Evolutionary conservation across 768 basidiomycete species (phyloP).

Genomic region (Trichaptum fuscoviolaceum): DNA sequence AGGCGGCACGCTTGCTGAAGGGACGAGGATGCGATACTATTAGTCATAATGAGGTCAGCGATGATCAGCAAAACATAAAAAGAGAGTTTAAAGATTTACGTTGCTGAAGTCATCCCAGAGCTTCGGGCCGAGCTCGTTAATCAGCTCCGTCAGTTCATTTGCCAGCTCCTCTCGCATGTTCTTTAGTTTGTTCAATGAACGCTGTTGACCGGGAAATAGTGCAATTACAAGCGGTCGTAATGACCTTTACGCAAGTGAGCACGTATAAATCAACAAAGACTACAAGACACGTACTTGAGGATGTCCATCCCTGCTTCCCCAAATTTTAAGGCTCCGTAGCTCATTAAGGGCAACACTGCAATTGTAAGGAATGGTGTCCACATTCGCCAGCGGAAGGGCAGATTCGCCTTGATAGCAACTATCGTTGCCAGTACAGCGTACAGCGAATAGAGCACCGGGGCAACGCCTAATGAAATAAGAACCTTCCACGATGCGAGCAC

Average conservation of each 20-base stretch:
- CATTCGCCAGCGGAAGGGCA: slow-evolving; percentile 57
- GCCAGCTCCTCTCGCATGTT: slow-evolving; percentile 67
- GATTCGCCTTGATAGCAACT: slow-evolving; percentile 61
- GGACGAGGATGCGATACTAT: slow-evolving; percentile 75
- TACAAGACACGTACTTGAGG: slow-evolving; percentile 66
- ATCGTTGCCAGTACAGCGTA: slow-evolving; percentile 79
- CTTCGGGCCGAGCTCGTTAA: slow-evolving; percentile 85
- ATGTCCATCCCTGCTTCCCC: slow-evolving; percentile 98
- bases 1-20: slow-evolving; percentile 81
- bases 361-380: slow-evolving; percentile 77
- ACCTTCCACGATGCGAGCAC: slow-evolving; percentile 99
- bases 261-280: slow-evolving; percentile 9
- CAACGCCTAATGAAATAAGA: slow-evolving; percentile 85
- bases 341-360: slow-evolving; percentile 76
- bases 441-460: slow-evolving; percentile 78
- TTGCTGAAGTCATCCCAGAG: slow-evolving; percentile 84
- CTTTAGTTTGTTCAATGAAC: slow-evolving; percentile 71
- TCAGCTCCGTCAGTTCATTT: slow-evolving; percentile 77
- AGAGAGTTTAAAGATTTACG: slow-evolving; percentile 34
- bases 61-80: slow-evolving; percentile 8
- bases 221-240: slow-evolving; percentile 85
- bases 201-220: slow-evolving; percentile 82
- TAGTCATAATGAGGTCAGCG: slow-evolving; percentile 9
- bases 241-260: slow-evolving; percentile 47
- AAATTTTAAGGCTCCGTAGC: slow-evolving; percentile 91